A percentile compares a stretch with the other conserved stretches of the same genome.
Conservation (phyloP, 495 filamentous ascomycete species). For the Neurospora sp. region DNA sequence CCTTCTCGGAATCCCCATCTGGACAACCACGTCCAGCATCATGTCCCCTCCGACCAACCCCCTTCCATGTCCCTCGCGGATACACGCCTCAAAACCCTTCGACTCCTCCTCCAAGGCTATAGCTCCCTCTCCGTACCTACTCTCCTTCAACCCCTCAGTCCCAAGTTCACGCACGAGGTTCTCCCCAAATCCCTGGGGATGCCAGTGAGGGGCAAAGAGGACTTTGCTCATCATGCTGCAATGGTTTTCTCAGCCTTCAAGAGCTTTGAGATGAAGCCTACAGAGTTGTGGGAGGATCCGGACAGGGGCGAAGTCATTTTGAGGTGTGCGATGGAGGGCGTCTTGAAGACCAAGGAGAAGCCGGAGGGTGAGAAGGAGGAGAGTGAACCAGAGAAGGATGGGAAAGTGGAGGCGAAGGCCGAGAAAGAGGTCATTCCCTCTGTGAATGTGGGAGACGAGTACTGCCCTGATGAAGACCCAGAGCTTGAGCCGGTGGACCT, state of each 20-base stretch:
- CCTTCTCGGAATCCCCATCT: neutral
- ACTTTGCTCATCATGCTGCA: conserved; percentile 24
- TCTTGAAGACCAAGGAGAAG: conserved; percentile 9
- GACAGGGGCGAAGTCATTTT: conserved; percentile 19
- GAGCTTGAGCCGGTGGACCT: neutral
- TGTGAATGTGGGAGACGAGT: neutral
- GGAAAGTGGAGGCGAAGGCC: neutral
- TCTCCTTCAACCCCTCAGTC: conserved; percentile 22
- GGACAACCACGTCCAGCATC: neutral
- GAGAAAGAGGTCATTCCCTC: neutral
- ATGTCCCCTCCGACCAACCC: neutral
- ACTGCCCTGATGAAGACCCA: neutral
- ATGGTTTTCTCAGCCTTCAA: conserved; percentile 30
- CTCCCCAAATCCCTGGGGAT: conserved; percentile 28
- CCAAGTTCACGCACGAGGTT: conserved; percentile 26
- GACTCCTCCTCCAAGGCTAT: conserved; percentile 27
- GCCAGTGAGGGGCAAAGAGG: conserved; percentile 19
- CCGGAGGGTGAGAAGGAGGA: neutral
- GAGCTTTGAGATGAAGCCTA: conserved; percentile 27
- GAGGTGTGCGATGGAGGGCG: conserved; percentile 26
- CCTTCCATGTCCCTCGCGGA: neutral
- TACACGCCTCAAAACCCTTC: conserved; percentile 16
- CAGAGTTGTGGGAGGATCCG: conserved; percentile 24
- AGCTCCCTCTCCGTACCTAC: conserved; percentile 20
- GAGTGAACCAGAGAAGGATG: no score